Percentiles rank a stretch among this genome's conserved stretches.
Evolutionary conservation across 768 basidiomycete species (phyloP).

Genomic region (Termitomyces sp.): DNA sequence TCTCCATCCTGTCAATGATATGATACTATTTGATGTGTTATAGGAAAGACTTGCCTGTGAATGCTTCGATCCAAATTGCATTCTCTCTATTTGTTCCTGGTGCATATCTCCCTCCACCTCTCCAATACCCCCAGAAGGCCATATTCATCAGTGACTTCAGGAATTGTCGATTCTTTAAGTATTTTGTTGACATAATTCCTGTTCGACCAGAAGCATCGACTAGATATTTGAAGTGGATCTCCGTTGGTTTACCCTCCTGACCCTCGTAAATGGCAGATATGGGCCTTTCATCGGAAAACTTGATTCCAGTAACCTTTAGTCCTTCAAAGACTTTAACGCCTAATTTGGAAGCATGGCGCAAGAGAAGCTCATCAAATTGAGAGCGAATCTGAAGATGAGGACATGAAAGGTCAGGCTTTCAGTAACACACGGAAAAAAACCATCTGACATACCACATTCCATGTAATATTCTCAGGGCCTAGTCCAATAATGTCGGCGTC

Average conservation of each 20-base stretch:
- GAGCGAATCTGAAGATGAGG: conserved; percentile 39
- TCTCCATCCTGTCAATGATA: not conserved
- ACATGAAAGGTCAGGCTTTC: too few relatives aligned
- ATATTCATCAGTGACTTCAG: conserved; percentile 53
- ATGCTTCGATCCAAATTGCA: conserved; percentile 51
- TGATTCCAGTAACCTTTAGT: conserved; percentile 39
- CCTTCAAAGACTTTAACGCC: conserved; percentile 49
- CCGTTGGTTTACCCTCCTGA: conserved; percentile 26
- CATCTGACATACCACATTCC: conserved; percentile 52
- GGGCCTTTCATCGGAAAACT: conserved; percentile 31
- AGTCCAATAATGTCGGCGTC: conserved; percentile 57
- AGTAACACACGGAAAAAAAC: too few relatives aligned
- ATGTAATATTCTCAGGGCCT: conserved; percentile 45
- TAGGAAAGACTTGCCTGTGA: conserved; percentile 37
- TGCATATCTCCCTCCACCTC: conserved; percentile 39
- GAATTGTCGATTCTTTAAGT: conserved; percentile 53
- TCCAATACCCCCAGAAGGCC: conserved; percentile 70
- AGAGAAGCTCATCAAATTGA: conserved; percentile 55
- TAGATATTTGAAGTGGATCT: conserved; percentile 54
- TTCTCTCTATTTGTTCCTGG: conserved; percentile 38
- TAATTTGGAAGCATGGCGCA: conserved; percentile 45
- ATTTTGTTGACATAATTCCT: conserved; percentile 57
- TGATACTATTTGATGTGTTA: not conserved
- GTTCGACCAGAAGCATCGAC: conserved; percentile 62
- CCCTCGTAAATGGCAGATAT: not conserved